These are phyloP conservation scores for Paracoccidioides brasiliensis DNA, from an alignment of 2,329 filamentous ascomycete species.

Conservation along the genomic window DNA sequence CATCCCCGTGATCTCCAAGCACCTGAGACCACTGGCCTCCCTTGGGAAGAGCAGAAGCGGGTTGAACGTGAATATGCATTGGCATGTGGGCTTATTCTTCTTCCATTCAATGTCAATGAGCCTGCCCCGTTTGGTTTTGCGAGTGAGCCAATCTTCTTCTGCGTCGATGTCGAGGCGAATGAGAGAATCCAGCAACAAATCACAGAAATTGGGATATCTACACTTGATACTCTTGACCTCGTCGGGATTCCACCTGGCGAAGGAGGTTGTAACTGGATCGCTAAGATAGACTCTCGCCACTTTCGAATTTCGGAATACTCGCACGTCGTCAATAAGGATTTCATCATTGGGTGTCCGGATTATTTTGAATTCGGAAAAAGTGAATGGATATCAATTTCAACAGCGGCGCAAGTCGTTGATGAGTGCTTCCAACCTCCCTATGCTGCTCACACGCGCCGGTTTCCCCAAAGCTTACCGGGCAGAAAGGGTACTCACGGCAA, in stretches of 20 bases:
- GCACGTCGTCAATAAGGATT: slow-evolving; percentile 53
- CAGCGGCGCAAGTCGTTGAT: slow-evolving; percentile 36
- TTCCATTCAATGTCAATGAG: slow-evolving; percentile 33
- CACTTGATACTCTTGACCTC: slow-evolving; percentile 58
- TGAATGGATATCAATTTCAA: slow-evolving; percentile 39
- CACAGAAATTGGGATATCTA: slow-evolving; percentile 76
- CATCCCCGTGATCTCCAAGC: slow-evolving; percentile 10
- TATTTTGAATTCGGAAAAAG: slow-evolving; percentile 58
- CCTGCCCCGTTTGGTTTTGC: slow-evolving; percentile 38
- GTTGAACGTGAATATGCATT: slow-evolving; percentile 16
- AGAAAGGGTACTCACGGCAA: not conserved
- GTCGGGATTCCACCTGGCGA: slow-evolving; percentile 44
- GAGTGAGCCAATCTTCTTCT: slow-evolving; percentile 54
- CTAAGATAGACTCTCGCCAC: slow-evolving; percentile 56
- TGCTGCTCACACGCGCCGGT: slow-evolving; percentile 21
- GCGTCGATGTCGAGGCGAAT: slow-evolving; percentile 70
- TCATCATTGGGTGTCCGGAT: slow-evolving; percentile 59
- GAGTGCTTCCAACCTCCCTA: slow-evolving; percentile 46
- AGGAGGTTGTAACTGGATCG: slow-evolving; percentile 53
- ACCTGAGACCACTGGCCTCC: slow-evolving; percentile 9
- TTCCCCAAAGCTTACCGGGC: not conserved
- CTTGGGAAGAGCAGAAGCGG: slow-evolving; percentile 15
- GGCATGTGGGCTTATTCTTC: slow-evolving; percentile 16
- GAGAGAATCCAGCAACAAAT: slow-evolving; percentile 54
- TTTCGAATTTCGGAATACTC: slow-evolving; percentile 60